Evolutionary conservation across 2,329 filamentous ascomycete species (phyloP).

Genomic region (Botrytis aclada): DNA sequence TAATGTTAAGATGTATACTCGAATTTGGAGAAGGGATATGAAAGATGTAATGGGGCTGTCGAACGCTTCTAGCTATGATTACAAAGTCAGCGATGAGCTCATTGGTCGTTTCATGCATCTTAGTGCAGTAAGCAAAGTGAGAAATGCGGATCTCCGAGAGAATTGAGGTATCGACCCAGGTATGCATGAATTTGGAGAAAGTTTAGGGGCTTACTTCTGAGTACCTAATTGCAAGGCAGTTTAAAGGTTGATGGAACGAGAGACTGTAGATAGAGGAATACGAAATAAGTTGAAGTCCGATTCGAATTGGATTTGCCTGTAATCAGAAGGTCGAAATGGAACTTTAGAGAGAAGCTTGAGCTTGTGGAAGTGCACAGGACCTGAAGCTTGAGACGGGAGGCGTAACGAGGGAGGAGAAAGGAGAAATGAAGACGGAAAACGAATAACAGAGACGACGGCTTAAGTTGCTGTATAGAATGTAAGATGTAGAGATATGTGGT

Average conservation of each 20-base stretch:
- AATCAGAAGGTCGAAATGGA: background rate
- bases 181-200: background rate
- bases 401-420: background rate
- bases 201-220: slow-evolving; percentile 11
- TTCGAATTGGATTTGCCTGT: background rate
- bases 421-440: background rate
- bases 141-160: background rate
- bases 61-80: background rate
- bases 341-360: background rate
- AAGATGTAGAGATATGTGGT: background rate
- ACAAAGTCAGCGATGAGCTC: slow-evolving; percentile 17
- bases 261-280: slow-evolving; percentile 2
- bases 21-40: background rate
- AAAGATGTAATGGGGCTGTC: background rate
- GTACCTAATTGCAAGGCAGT: background rate
- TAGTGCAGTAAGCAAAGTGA: background rate
- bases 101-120: slow-evolving; percentile 6
- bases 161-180: background rate
- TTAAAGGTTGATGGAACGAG: background rate
- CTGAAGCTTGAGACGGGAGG: background rate
- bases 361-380: background rate
- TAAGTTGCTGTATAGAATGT: background rate
- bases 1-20: background rate
- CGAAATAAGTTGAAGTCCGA: background rate
- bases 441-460: background rate